Evolutionary conservation across 1,284 basidiomycete genomes (phyloP).

Genomic region (Ceratobasidium sp.): DNA sequence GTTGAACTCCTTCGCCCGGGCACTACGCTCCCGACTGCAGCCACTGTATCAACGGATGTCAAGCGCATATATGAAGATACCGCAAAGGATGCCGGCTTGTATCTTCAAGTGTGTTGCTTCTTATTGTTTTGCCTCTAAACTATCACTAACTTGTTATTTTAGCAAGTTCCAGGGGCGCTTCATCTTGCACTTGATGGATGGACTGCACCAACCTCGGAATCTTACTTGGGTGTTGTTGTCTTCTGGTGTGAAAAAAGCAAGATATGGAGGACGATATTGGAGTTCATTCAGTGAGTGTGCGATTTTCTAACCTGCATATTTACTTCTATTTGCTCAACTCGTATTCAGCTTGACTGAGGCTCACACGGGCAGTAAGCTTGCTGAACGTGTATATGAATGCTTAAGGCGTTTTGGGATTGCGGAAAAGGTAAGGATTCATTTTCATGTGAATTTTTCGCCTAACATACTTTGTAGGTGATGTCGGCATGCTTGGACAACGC

Average conservation of each 20-base stretch:
- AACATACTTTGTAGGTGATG: neutral
- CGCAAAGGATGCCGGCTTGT: neutral
- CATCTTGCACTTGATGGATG: conserved; percentile 37
- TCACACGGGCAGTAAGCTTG: conserved; percentile 12
- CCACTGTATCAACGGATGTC: conserved; percentile 23
- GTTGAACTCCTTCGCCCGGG: conserved; percentile 22
- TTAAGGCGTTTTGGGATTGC: conserved; percentile 20
- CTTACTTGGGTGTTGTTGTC: conserved; percentile 20
- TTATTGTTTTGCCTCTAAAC: neutral
- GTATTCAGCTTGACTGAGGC: conserved; percentile 16
- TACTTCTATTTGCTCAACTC: neutral
- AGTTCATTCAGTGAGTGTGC: conserved; percentile 21
- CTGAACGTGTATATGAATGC: conserved; percentile 7
- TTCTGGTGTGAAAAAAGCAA: conserved; percentile 15
- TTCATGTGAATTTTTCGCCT: neutral
- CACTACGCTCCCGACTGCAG: neutral
- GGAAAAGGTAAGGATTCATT: conserved; percentile 2
- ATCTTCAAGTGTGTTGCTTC: conserved; percentile 10
- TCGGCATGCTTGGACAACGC: conserved; percentile 21
- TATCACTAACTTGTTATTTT: neutral
- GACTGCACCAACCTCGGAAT: conserved; percentile 10
- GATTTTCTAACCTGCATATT: too few relatives aligned
- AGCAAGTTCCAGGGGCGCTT: conserved; percentile 18
- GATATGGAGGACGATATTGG: neutral
- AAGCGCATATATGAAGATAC: conserved; percentile 15